These are phyloP conservation scores for Phytophthora sp. DNA, from an alignment of 352 stramenopile species.

Conservation along the genomic window DNA sequence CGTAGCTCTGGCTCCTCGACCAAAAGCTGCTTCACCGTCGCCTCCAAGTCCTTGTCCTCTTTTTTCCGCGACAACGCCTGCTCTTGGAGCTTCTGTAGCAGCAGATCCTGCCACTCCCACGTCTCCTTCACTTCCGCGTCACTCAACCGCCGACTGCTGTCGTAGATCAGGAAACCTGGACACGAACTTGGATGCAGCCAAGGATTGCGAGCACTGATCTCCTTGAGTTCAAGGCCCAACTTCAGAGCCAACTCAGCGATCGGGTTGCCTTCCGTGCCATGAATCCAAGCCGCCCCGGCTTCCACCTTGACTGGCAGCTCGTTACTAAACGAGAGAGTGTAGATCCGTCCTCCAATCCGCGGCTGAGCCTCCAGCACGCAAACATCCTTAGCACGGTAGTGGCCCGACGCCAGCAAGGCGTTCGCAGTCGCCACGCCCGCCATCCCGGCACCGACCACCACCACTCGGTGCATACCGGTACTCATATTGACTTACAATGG, in stretches of 20 bases:
- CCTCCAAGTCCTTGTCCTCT: conserved; percentile 32
- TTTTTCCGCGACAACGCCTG: conserved; percentile 27
- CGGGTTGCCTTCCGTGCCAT: conserved; percentile 49
- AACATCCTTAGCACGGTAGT: conserved; percentile 38
- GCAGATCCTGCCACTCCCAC: conserved; percentile 51
- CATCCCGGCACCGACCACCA: conserved; percentile 53
- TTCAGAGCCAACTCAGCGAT: conserved; percentile 44
- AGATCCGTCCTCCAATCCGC: conserved; percentile 56
- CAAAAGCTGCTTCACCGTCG: conserved; percentile 39
- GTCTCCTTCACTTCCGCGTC: conserved; percentile 42
- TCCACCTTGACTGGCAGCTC: conserved; percentile 52
- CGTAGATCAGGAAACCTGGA: conserved; percentile 47
- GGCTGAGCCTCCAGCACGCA: conserved; percentile 52
- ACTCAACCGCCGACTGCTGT: conserved; percentile 32
- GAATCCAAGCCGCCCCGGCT: conserved; percentile 59
- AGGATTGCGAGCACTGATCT: conserved; percentile 59
- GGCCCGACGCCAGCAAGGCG: conserved; percentile 36
- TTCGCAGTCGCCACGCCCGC: conserved; percentile 50
- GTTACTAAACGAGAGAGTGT: conserved; percentile 49
- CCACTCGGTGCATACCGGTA: conserved; percentile 35
- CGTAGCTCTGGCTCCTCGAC: conserved; percentile 22
- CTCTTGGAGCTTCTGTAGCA: conserved; percentile 49
- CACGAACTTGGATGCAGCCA: conserved; percentile 62
- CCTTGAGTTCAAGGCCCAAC: conserved; percentile 46
- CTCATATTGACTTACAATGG: conserved; percentile 30